These are phyloP conservation scores for Earliella scabrosa DNA, from an alignment of 1,284 basidiomycete genomes.

Conservation along the genomic window DNA sequence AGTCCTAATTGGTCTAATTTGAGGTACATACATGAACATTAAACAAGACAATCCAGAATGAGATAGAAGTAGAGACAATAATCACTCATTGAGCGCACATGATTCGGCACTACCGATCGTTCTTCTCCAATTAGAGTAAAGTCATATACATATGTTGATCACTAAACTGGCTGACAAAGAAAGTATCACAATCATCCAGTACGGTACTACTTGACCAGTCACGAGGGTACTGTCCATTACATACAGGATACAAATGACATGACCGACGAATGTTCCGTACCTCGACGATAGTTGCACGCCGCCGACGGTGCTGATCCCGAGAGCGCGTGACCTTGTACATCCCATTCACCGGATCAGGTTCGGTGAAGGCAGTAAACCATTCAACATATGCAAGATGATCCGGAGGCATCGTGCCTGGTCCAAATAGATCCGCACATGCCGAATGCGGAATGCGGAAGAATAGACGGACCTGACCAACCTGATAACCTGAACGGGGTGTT, in stretches of 20 bases:
- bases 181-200: constrained; percentile 33
- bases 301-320: constrained; percentile 10
- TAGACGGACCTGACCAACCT: neutral
- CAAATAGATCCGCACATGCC: neutral
- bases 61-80: too few species aligned
- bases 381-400: constrained; percentile 40
- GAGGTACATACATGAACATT: too few species aligned
- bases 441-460: neutral
- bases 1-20: too few species aligned
- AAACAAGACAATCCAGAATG: too few species aligned
- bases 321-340: constrained; percentile 21
- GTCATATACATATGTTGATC: constrained; percentile 31
- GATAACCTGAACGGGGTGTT: neutral
- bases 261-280: constrained; percentile 30
- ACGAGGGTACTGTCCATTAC: constrained; percentile 23
- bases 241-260: constrained; percentile 34
- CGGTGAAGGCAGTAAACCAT: too few species aligned
- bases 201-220: constrained; percentile 39
- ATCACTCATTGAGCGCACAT: too few species aligned
- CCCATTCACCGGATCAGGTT: neutral
- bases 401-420: constrained; percentile 2
- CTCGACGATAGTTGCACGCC: constrained; percentile 30
- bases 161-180: constrained; percentile 34
- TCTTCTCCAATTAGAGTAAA: too few species aligned
- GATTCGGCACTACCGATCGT: too few species aligned